phyloP scores from a whole-genome alignment of 345 rosid species.

The Acer yangbiense region DNA sequence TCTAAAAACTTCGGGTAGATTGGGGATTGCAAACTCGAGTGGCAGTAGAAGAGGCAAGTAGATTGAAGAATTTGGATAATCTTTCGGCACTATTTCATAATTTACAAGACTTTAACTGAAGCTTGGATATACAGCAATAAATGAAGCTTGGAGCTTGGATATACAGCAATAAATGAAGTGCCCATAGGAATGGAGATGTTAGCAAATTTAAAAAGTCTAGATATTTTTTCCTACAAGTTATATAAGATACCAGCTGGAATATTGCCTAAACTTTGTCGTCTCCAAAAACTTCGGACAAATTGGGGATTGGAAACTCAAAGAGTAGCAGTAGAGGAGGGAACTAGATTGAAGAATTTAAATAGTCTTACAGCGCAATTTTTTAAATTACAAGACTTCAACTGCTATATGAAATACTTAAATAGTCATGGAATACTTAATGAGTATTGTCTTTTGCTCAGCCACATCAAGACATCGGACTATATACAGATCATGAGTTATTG shows the following conservation, averaged over 20 bases:
- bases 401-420: not conserved
- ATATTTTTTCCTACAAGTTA: not conserved
- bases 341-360: no score
- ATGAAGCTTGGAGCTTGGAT: not conserved
- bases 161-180: not conserved
- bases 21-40: not conserved
- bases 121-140: no score
- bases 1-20: not conserved
- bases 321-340: no score
- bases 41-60: constrained; percentile 2
- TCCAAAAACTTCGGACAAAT: no score
- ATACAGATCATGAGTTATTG: no score
- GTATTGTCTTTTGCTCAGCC: not conserved
- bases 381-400: not conserved
- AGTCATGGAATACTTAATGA: not conserved
- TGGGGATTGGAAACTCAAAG: no score
- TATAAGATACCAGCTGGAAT: constrained; percentile 16
- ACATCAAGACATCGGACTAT: no score
- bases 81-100: no score
- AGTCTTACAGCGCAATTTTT: not conserved
- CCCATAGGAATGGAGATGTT: not conserved
- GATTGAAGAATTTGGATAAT: constrained; percentile 8
- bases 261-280: not conserved
- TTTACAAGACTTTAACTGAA: no score
- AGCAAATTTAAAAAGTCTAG: constrained; percentile 20